A percentile compares a stretch with the other conserved stretches of the same genome.
Evolutionary conservation across 306 rosid species (phyloP).

Genomic region (Vigna unguiculata): DNA sequence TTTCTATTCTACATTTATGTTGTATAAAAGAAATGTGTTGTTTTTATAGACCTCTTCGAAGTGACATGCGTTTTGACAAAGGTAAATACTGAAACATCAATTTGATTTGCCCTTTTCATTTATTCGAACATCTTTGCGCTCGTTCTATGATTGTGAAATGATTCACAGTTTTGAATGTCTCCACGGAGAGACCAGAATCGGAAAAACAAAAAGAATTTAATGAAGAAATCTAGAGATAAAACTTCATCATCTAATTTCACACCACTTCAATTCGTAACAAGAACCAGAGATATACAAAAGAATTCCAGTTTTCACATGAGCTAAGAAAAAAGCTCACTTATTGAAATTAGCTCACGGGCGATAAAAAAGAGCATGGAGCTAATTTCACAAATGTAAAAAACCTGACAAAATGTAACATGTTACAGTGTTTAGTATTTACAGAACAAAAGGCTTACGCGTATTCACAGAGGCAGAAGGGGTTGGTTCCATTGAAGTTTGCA

Average conservation of each 20-base stretch:
- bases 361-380: constrained; percentile 51
- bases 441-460: neutral
- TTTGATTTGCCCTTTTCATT: neutral
- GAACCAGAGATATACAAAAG: neutral
- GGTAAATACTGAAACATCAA: neutral
- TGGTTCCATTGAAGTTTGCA: neutral
- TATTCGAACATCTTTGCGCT: neutral
- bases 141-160: neutral
- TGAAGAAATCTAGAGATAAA: neutral
- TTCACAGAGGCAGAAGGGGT: neutral
- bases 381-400: constrained; percentile 39
- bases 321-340: constrained; percentile 9
- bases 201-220: neutral
- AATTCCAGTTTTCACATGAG: constrained; percentile 12
- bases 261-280: constrained; percentile 18
- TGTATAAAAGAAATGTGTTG: no score
- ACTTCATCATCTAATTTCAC: constrained; percentile 28
- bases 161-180: neutral
- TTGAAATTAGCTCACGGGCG: constrained; percentile 43
- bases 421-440: constrained; percentile 28
- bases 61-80: neutral
- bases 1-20: no score
- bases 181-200: neutral
- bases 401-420: neutral
- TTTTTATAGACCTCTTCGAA: no score